These are phyloP conservation scores for Talaromyces sp. DNA, from an alignment of 2,329 filamentous ascomycete species.

Conservation along the genomic window DNA sequence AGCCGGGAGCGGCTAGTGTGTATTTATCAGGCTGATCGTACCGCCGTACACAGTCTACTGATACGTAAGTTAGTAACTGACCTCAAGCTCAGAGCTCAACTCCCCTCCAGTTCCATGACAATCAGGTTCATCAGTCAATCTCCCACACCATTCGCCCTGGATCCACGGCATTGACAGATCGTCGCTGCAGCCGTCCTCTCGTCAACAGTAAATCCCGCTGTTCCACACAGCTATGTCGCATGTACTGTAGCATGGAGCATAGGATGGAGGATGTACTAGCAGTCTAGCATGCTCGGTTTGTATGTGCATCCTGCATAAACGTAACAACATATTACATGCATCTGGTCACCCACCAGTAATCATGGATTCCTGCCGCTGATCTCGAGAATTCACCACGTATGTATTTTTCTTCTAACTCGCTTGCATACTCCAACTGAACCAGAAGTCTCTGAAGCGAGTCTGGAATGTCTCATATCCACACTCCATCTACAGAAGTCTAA, in stretches of 20 bases:
- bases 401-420: neutral
- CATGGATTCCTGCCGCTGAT: neutral
- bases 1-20: neutral
- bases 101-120: conserved; percentile 1
- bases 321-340: conserved; percentile 1
- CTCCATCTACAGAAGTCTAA: neutral
- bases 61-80: neutral
- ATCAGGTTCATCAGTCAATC: neutral
- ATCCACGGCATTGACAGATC: neutral
- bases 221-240: neutral
- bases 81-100: neutral
- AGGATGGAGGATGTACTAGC: neutral
- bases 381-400: conserved; percentile 1
- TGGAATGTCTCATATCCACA: conserved; percentile 3
- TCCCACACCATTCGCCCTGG: neutral
- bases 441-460: neutral
- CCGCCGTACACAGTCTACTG: neutral
- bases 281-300: neutral
- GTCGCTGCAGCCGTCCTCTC: neutral
- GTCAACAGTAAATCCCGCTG: neutral
- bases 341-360: neutral
- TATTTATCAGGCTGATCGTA: conserved; percentile 9
- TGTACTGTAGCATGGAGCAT: neutral
- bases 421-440: neutral
- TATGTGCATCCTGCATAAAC: neutral